Evolutionary conservation across 208 protist genomes (phyloP), one percentile per base, ranked within the genome.

Genomic region (Leishmania amazonensis): DNA sequence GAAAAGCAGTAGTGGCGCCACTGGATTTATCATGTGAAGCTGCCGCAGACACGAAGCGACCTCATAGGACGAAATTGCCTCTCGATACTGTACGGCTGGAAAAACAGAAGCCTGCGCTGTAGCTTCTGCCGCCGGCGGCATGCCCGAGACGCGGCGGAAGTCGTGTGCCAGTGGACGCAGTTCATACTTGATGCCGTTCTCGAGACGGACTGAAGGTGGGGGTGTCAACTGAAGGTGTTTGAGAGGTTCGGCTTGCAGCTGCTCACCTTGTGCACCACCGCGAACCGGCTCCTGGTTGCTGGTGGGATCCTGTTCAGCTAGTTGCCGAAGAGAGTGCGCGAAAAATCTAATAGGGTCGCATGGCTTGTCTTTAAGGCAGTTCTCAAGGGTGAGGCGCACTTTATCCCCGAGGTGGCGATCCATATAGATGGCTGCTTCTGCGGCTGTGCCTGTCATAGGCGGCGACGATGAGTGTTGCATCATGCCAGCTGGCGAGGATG

Each of bases 381-480:
- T 71, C 53, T 96, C 83, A 4, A 97, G 67, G 7, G 88, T 85
- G 11, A 31, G 28, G 19, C 89, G 94, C n/a, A 97, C 88, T 1
- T 79, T 42, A 0, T 74, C 51, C 58, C 90, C 90, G 57, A 97
- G 93, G 42, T 77, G 38, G 1, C 62, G 79, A 51, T 96, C 89
- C 21, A 96, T 81, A 75, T 95, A 95, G 24, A 13, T 54, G n/a
- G 82, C 82, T 9, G 77, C 82, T 28, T 81, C 73, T 9, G 0
- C 84, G 70, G 3, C 68, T 64, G 65, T 83, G 65, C 11, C 17
- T 75, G 74, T 85, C 78, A 75, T 83, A 75, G 51, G 75, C 54
- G 17, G 24, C 67, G 13, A 83, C 68, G 21, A 58, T 13, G 40
- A 9, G 15, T 1, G 21, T 31, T 15, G 57, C 73, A 62, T 45